Conservation (phyloP, 768 basidiomycete species). For the Heimioporus sp. region DNA sequence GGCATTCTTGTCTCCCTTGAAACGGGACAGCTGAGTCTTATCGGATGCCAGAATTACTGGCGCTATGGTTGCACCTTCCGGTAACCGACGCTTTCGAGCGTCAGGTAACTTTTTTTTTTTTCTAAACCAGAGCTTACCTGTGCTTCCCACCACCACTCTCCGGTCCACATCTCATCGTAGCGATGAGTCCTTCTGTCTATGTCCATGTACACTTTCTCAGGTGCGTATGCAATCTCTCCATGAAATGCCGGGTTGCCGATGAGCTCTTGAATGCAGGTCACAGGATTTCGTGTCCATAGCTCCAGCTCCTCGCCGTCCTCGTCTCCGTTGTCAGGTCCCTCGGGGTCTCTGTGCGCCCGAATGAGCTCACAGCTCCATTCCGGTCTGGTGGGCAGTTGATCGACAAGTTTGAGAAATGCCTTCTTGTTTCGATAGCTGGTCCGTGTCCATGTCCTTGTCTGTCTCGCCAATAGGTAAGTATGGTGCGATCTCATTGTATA, state of each 20-base stretch:
- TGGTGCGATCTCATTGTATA: too few species aligned
- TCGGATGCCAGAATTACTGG: background rate
- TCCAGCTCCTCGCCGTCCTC: constrained; percentile 19
- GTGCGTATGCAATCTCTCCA: background rate
- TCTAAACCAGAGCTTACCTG: background rate
- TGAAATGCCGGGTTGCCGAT: constrained; percentile 23
- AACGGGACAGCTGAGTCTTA: background rate
- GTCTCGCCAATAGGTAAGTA: too few species aligned
- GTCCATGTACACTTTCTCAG: too few species aligned
- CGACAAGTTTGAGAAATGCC: background rate
- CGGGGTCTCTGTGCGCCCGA: background rate
- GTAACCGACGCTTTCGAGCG: background rate
- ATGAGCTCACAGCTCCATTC: background rate
- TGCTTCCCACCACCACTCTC: too few species aligned
- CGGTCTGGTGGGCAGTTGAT: background rate
- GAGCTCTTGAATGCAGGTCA: constrained; percentile 31
- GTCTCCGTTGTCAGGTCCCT: background rate
- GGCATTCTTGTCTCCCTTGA: background rate
- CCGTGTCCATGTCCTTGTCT: too few species aligned
- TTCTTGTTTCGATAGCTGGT: background rate
- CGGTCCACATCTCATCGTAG: too few species aligned
- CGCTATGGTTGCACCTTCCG: background rate
- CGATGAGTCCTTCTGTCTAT: too few species aligned
- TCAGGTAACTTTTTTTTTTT: background rate
- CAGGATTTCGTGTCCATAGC: constrained; percentile 30